Evolutionary conservation across 371 early-diverging fungal species (phyloP).

Genomic region (Apophysomyces elegans): DNA sequence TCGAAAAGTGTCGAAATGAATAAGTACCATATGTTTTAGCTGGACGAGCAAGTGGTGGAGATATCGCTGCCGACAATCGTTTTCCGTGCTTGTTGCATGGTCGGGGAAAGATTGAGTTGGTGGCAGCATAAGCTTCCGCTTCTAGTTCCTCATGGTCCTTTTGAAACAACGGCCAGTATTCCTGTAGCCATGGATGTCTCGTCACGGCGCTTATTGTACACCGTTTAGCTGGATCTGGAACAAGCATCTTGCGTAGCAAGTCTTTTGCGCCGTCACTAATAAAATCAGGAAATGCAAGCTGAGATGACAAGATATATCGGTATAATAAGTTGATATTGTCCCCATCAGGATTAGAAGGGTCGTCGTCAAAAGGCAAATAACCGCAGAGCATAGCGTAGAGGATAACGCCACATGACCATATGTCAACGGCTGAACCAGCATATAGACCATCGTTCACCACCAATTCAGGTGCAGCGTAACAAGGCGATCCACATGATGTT

Average conservation of each 20-base stretch:
- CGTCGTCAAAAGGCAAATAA: constrained; percentile 86
- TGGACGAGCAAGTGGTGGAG: constrained; percentile 11
- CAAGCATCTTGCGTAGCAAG: constrained; percentile 60
- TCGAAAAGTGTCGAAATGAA: not conserved
- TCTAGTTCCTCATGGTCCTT: constrained; percentile 21
- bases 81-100: constrained; percentile 7
- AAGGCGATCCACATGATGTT: constrained; percentile 96
- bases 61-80: not conserved
- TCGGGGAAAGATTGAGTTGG: constrained; percentile 13
- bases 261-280: constrained; percentile 51
- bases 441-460: constrained; percentile 95
- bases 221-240: constrained; percentile 60
- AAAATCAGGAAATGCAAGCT: constrained; percentile 60
- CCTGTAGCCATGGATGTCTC: constrained; percentile 45
- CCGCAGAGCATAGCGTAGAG: constrained; percentile 81
- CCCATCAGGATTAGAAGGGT: constrained; percentile 73
- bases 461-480: constrained; percentile 98
- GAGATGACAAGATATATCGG: constrained; percentile 65
- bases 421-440: constrained; percentile 94
- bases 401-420: constrained; percentile 96
- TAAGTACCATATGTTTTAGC: constrained; percentile 19
- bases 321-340: constrained; percentile 69
- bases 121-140: constrained; percentile 11
- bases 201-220: constrained; percentile 55
- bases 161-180: constrained; percentile 10